phyloP scores from a whole-genome alignment of 208 protist genomes.

The Acanthamoeba sp. region DNA sequence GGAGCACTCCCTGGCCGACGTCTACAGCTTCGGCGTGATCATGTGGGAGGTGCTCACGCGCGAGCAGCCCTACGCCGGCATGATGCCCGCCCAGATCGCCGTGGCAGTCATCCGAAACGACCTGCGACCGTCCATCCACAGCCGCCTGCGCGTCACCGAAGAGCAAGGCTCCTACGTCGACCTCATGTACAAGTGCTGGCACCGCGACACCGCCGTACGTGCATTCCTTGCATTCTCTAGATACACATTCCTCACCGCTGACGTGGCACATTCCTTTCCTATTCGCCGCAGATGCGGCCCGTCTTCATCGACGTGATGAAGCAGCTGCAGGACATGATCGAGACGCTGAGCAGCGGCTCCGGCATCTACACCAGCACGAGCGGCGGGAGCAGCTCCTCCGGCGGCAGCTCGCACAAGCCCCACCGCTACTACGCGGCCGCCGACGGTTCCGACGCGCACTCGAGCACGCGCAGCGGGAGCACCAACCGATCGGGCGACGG shows the following conservation, averaged over 20 bases:
- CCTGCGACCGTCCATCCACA: neutral
- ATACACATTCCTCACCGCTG: no score
- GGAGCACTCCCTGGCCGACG: conserved; percentile 35
- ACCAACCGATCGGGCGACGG: no score
- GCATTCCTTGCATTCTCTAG: neutral
- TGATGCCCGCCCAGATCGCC: neutral
- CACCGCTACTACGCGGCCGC: no score
- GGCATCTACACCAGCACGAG: neutral
- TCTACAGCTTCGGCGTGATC: conserved; percentile 42
- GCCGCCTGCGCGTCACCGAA: neutral
- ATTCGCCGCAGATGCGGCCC: neutral
- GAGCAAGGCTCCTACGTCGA: neutral
- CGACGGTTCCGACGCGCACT: neutral
- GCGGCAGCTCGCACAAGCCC: neutral
- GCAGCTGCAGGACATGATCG: conserved; percentile 28
- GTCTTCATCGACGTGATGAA: conserved; percentile 13
- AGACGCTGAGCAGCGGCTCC: neutral
- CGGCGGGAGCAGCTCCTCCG: neutral
- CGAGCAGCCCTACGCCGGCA: conserved; percentile 1
- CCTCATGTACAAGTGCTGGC: conserved; percentile 61
- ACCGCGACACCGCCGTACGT: conserved; percentile 28
- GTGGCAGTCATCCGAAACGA: conserved; percentile 11
- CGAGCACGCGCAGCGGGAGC: neutral
- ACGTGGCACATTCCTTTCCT: no score
- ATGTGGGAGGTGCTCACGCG: conserved; percentile 60